phyloP scores from a whole-genome alignment of 2,329 filamentous ascomycete genomes.

The Penicillium sp. region DNA sequence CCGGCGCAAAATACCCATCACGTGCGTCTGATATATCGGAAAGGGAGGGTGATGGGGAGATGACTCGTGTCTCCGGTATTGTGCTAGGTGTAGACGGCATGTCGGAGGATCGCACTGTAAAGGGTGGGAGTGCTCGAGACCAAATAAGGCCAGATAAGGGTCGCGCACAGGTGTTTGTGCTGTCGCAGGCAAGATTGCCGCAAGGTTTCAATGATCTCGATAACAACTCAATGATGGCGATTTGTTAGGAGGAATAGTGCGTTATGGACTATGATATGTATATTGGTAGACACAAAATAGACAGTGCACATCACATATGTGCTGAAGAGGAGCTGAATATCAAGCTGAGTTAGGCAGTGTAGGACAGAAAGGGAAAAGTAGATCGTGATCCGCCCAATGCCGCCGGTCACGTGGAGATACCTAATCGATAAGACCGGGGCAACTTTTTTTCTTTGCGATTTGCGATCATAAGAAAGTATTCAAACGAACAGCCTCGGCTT shows the following conservation, averaged over 20 bases:
- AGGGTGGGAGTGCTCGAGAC: slow-evolving; percentile 50
- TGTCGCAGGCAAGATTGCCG: slow-evolving; percentile 26
- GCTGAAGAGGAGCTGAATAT: not conserved
- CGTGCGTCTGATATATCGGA: slow-evolving; percentile 49
- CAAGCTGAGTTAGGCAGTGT: slow-evolving; percentile 4
- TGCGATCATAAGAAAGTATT: not conserved
- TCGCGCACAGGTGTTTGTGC: slow-evolving; percentile 14
- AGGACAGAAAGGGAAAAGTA: slow-evolving; percentile 11
- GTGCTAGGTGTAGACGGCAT: slow-evolving; percentile 52
- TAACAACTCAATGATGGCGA: slow-evolving; percentile 39
- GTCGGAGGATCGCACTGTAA: slow-evolving; percentile 34
- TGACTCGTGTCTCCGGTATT: slow-evolving; percentile 78
- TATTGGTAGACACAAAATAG: slow-evolving; percentile 1
- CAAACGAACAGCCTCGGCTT: not conserved
- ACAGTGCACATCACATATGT: slow-evolving; percentile 7
- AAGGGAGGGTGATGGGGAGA: slow-evolving; percentile 80
- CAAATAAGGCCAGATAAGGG: slow-evolving; percentile 28
- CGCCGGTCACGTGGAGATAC: slow-evolving; percentile 29
- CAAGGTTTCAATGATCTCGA: slow-evolving; percentile 19
- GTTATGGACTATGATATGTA: not conserved
- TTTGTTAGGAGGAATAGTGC: slow-evolving; percentile 7
- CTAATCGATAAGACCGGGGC: slow-evolving; percentile 33
- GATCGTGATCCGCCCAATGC: slow-evolving; percentile 9
- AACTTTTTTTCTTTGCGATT: slow-evolving; percentile 22
- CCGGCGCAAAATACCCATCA: slow-evolving; percentile 69